Conservation (phyloP, 2,329 filamentous ascomycete genomes). For the Aspergillus fumigatiaffinis region DNA sequence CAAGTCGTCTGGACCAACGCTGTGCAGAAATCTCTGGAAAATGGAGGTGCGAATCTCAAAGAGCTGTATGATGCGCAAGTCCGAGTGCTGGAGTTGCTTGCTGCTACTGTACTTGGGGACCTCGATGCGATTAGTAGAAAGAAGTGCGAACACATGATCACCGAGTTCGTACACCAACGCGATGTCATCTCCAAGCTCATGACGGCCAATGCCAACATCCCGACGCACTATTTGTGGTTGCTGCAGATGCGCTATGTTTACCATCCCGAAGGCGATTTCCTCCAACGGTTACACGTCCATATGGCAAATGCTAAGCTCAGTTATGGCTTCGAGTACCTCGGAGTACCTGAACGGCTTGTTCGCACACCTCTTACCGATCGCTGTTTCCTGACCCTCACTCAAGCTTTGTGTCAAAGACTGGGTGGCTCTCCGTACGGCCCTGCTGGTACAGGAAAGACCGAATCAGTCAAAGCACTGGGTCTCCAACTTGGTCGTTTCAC, state of each 20-base stretch:
- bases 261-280: conserved; percentile 70
- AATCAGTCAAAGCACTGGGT: conserved; percentile 97
- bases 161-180: conserved; percentile 96
- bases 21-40: conserved; percentile 71
- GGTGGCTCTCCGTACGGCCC: conserved; percentile 97
- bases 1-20: conserved; percentile 91
- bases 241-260: conserved; percentile 98
- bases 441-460: conserved; percentile 96
- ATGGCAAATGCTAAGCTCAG: conserved; percentile 96
- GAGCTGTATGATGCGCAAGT: conserved; percentile 77
- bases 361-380: conserved; percentile 95
- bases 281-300: conserved; percentile 80
- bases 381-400: conserved; percentile 95
- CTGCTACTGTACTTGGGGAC: conserved; percentile 83
- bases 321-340: conserved; percentile 97
- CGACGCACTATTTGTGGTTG: conserved; percentile 86
- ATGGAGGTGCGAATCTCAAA: conserved; percentile 66
- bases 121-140: conserved; percentile 82
- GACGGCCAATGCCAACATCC: conserved; percentile 66
- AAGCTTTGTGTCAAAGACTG: conserved; percentile 89
- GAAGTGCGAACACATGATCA: conserved; percentile 98
- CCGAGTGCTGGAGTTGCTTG: conserved; percentile 77
- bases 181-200: conserved; percentile 87
- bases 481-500: conserved; percentile 96
- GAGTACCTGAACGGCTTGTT: conserved; percentile 92